A percentile compares a stretch with the other conserved stretches of the same genome.
These are phyloP conservation scores for Fusarium oligoseptatum DNA, from an alignment of 2,329 filamentous ascomycete species.

Conservation along the genomic window DNA sequence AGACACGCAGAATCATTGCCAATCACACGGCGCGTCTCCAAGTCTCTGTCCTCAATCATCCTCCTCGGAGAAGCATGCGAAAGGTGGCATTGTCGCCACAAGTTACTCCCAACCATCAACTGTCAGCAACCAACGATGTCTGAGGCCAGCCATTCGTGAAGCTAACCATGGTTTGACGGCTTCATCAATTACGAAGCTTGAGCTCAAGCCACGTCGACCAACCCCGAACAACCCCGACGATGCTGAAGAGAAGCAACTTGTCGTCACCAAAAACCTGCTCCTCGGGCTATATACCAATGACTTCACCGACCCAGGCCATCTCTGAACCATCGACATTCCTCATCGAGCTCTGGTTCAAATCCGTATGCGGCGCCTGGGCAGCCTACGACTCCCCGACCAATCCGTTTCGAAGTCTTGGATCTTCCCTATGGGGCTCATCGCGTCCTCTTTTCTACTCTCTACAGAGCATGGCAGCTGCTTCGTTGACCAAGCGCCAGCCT, in stretches of 20 bases:
- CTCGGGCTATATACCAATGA: neutral
- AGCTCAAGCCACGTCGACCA: neutral
- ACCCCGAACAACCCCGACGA: conserved; percentile 1
- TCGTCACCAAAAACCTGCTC: neutral
- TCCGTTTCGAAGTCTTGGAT: conserved; percentile 32
- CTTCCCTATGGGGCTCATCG: conserved; percentile 30
- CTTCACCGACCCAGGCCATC: conserved; percentile 17
- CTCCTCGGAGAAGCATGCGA: neutral
- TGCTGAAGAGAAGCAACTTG: neutral
- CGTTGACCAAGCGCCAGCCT: conserved; percentile 20
- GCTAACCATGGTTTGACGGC: neutral
- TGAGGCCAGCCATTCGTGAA: neutral
- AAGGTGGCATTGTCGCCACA: rapidly evolving
- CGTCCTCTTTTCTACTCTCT: conserved; percentile 35
- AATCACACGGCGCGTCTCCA: neutral
- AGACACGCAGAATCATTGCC: neutral
- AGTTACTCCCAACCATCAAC: neutral
- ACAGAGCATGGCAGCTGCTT: conserved; percentile 40
- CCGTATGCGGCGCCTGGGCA: conserved; percentile 39
- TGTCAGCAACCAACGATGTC: neutral
- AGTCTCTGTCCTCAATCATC: neutral
- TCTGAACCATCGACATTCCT: conserved; percentile 34
- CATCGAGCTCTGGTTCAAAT: conserved; percentile 40
- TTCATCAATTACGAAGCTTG: neutral
- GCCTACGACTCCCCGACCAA: conserved; percentile 39